Evolutionary conservation across 2,329 filamentous ascomycete genomes (phyloP).

Genomic region (Dothiorella sarmentorum): DNA sequence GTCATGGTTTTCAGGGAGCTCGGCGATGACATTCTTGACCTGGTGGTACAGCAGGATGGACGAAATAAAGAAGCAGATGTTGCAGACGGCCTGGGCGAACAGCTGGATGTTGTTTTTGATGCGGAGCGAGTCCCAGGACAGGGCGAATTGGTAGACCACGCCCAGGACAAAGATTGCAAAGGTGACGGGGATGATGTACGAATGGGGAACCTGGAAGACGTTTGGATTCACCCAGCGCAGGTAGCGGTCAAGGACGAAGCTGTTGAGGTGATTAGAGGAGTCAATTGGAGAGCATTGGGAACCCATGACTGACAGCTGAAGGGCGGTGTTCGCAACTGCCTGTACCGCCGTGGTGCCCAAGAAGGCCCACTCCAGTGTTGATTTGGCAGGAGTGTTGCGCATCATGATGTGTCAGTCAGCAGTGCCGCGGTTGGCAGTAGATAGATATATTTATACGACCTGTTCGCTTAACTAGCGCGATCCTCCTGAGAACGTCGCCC

Average conservation of each 20-base stretch:
- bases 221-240: slow-evolving; percentile 4
- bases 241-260: not conserved
- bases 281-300: not conserved
- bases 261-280: not conserved
- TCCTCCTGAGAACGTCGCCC: no score
- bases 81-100: slow-evolving; percentile 24
- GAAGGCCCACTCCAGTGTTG: slow-evolving; percentile 20
- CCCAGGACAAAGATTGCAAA: slow-evolving; percentile 21
- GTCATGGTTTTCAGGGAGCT: not conserved
- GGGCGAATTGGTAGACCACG: slow-evolving; percentile 23
- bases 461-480: no score
- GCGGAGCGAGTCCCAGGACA: slow-evolving; percentile 27
- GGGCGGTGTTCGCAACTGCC: slow-evolving; percentile 18
- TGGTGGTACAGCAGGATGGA: slow-evolving; percentile 26
- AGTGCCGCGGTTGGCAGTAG: no score
- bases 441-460: no score
- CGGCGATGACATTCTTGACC: slow-evolving; percentile 1
- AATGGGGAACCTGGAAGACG: not conserved
- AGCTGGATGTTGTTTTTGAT: slow-evolving; percentile 28
- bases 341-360: slow-evolving; percentile 22
- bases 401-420: no score
- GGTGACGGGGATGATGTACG: slow-evolving; percentile 2
- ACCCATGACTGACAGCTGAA: slow-evolving; percentile 22
- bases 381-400: no score
- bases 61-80: slow-evolving; percentile 23